Evolutionary conservation across 495 filamentous ascomycete species (phyloP).

Genomic region (Chaetomidium leptoderma): DNA sequence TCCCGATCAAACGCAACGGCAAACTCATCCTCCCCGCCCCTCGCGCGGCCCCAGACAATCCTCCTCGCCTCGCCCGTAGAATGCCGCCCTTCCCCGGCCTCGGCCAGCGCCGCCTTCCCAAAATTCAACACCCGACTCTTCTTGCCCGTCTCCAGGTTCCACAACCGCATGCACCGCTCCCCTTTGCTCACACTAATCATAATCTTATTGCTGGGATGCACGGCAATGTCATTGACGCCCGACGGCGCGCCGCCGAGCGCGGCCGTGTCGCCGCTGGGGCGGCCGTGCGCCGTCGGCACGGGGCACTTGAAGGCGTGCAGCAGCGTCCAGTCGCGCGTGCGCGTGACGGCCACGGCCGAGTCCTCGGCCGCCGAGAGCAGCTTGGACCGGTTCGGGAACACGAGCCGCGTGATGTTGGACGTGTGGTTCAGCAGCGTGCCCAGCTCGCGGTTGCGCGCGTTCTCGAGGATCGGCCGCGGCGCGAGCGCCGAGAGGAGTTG

Average conservation of each 20-base stretch:
- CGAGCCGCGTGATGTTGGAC: conserved; percentile 68
- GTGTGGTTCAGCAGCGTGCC: conserved; percentile 83
- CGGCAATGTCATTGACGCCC: conserved; percentile 92
- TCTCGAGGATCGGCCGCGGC: conserved; percentile 68
- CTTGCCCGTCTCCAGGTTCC: conserved; percentile 95
- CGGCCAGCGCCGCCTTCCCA: conserved; percentile 57
- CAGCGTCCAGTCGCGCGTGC: conserved; percentile 83
- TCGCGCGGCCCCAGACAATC: conserved; percentile 71
- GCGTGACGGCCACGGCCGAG: conserved; percentile 78
- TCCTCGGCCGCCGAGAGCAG: conserved; percentile 81
- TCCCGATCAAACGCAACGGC: conserved; percentile 86
- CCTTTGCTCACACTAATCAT: conserved; percentile 87
- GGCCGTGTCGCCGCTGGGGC: conserved; percentile 87
- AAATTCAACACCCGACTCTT: conserved; percentile 92
- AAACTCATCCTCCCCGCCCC: conserved; percentile 69
- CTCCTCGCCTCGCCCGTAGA: conserved; percentile 76
- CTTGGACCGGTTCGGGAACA: conserved; percentile 84
- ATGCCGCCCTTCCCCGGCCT: conserved; percentile 70
- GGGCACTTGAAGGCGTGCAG: conserved; percentile 89
- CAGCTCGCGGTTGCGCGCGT: conserved; percentile 80
- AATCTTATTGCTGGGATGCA: conserved; percentile 93
- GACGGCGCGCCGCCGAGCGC: conserved; percentile 73
- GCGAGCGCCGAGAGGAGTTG: conserved; percentile 56
- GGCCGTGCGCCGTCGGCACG: conserved; percentile 72
- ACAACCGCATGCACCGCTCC: conserved; percentile 86